Evolutionary conservation across 2,329 filamentous ascomycete species (phyloP).

Genomic region (Stachybotrys elegans): DNA sequence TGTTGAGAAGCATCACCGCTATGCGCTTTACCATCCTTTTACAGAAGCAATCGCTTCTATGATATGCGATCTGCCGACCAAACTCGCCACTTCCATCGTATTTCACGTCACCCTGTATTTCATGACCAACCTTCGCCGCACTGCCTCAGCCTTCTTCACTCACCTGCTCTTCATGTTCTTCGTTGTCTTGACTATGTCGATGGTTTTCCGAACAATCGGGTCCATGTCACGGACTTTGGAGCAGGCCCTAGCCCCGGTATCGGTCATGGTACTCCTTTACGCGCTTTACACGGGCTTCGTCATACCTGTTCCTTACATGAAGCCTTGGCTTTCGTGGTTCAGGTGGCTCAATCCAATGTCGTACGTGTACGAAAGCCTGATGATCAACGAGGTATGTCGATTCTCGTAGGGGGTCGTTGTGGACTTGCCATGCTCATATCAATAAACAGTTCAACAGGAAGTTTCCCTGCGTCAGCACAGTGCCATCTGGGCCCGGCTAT

Average conservation of each 20-base stretch:
- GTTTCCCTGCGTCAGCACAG: neutral
- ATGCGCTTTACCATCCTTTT: constrained; percentile 84
- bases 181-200: constrained; percentile 66
- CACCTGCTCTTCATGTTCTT: constrained; percentile 73
- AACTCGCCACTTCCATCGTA: constrained; percentile 60
- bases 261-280: neutral
- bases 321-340: constrained; percentile 42
- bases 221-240: constrained; percentile 11
- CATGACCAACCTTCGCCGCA: constrained; percentile 73
- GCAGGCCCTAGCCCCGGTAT: neutral
- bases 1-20: constrained; percentile 83
- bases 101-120: constrained; percentile 86
- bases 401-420: constrained; percentile 6
- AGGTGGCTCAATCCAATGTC: constrained; percentile 57
- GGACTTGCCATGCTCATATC: constrained; percentile 2
- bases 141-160: constrained; percentile 76
- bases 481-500: neutral
- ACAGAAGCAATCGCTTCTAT: constrained; percentile 86
- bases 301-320: neutral
- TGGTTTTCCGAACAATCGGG: constrained; percentile 46
- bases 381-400: constrained; percentile 13
- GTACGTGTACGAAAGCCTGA: constrained; percentile 34
- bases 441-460: neutral
- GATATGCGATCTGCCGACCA: constrained; percentile 81
- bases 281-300: constrained; percentile 18